Evolutionary conservation across 2,329 filamentous ascomycete species (phyloP).

Genomic region (Colletotrichum gigasporum): DNA sequence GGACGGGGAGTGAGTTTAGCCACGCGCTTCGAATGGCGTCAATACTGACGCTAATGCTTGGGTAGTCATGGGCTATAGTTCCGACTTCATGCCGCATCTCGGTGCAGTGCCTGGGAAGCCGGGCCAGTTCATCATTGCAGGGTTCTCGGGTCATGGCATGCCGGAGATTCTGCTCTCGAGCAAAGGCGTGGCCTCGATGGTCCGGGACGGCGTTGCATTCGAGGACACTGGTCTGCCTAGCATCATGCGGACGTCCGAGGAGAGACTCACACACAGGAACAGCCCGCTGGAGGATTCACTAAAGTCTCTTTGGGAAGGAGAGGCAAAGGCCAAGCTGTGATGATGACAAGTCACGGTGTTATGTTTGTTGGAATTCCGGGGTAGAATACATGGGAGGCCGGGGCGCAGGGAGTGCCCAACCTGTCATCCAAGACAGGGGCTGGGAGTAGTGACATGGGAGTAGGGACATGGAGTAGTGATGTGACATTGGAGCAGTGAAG

Average conservation of each 20-base stretch:
- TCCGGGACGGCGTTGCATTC: background rate
- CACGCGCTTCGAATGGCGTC: background rate
- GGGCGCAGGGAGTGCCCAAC: no score
- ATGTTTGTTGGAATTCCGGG: background rate
- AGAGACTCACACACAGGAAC: background rate
- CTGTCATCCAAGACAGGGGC: no score
- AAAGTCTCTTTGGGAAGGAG: background rate
- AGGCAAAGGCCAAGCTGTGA: background rate
- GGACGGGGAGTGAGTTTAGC: conserved; percentile 41
- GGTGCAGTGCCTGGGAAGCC: conserved; percentile 50
- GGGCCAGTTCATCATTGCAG: conserved; percentile 53
- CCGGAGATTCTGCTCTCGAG: background rate
- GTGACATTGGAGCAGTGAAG: no score
- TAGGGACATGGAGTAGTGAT: no score
- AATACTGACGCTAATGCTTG: background rate
- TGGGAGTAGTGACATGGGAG: no score
- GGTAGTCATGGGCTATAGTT: conserved; percentile 51
- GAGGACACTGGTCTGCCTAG: background rate
- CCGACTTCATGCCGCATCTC: conserved; percentile 52
- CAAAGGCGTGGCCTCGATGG: background rate
- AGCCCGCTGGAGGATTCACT: background rate
- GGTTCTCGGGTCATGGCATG: conserved; percentile 51
- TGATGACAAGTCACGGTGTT: background rate
- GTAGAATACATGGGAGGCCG: no score
- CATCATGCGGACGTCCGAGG: background rate